phyloP scores from a whole-genome alignment of 2,329 filamentous ascomycete species.

The Colletotrichum sidae region DNA sequence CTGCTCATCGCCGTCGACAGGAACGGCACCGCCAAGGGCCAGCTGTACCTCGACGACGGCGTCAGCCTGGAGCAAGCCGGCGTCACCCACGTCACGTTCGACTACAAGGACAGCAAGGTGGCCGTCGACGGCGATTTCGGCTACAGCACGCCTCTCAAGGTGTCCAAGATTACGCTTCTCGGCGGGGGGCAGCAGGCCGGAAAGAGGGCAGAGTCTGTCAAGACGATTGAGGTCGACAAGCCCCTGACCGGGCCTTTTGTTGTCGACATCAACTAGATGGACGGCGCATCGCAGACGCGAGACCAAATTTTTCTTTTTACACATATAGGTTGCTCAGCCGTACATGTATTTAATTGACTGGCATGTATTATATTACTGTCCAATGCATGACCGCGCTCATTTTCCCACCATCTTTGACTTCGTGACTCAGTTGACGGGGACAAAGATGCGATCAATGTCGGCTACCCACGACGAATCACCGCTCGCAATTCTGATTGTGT shows the following conservation, averaged over 20 bases:
- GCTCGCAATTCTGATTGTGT: slow-evolving; percentile 61
- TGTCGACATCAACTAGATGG: slow-evolving; percentile 16
- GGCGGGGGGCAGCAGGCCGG: slow-evolving; percentile 20
- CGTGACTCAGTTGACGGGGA: slow-evolving; percentile 50
- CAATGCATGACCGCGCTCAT: neutral
- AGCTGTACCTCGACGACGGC: slow-evolving; percentile 83
- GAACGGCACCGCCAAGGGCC: slow-evolving; percentile 73
- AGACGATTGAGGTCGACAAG: slow-evolving; percentile 40
- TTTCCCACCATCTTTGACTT: neutral
- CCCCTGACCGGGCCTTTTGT: slow-evolving; percentile 39
- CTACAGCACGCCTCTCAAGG: slow-evolving; percentile 56
- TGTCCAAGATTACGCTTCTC: slow-evolving; percentile 64
- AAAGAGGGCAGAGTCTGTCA: slow-evolving; percentile 25
- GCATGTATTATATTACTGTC: too few species aligned
- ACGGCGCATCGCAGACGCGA: neutral
- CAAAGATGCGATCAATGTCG: slow-evolving; percentile 66
- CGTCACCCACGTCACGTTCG: slow-evolving; percentile 70
- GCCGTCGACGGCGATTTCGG: slow-evolving; percentile 64
- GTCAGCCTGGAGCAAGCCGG: slow-evolving; percentile 68
- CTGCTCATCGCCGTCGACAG: slow-evolving; percentile 74
- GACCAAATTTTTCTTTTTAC: neutral
- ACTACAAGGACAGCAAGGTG: slow-evolving; percentile 66
- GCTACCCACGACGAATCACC: slow-evolving; percentile 55
- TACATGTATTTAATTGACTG: too few species aligned
- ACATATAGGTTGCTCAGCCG: neutral